phyloP scores from a whole-genome alignment of 768 basidiomycete genomes.

The Termitomyces sp. region DNA sequence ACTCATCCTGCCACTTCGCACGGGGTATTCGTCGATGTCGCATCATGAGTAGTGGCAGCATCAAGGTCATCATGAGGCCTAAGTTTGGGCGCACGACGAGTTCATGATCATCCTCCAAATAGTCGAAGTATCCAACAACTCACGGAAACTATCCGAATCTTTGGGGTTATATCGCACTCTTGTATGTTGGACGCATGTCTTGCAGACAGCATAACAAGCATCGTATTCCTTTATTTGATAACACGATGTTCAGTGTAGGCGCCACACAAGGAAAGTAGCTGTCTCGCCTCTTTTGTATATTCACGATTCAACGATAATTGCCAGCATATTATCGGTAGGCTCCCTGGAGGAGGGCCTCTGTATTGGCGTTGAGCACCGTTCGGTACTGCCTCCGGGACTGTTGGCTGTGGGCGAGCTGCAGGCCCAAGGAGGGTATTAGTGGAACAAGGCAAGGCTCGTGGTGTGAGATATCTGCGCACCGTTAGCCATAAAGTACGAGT shows the following conservation, averaged over 20 bases:
- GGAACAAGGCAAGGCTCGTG: neutral
- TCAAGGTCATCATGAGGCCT: conserved; percentile 70
- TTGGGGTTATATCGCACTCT: conserved; percentile 48
- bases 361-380: conserved; percentile 3
- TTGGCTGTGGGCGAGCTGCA: conserved; percentile 6
- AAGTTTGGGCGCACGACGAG: neutral
- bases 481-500: neutral
- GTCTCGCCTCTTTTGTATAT: conserved; percentile 56
- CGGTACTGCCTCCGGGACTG: neutral
- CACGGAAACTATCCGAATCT: conserved; percentile 64
- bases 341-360: conserved; percentile 9
- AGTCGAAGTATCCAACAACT: conserved; percentile 21
- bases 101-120: neutral
- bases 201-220: conserved; percentile 54
- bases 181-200: conserved; percentile 54
- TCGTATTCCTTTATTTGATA: conserved; percentile 59
- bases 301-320: conserved; percentile 76
- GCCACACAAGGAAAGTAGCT: conserved; percentile 2
- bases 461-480: neutral
- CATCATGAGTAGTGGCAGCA: conserved; percentile 84
- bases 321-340: conserved; percentile 64
- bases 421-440: neutral
- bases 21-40: conserved; percentile 75
- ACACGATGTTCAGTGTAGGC: conserved; percentile 2
- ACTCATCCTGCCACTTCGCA: conserved; percentile 64